Conservation (phyloP, 768 basidiomycete species). For the Collybia sp. region DNA sequence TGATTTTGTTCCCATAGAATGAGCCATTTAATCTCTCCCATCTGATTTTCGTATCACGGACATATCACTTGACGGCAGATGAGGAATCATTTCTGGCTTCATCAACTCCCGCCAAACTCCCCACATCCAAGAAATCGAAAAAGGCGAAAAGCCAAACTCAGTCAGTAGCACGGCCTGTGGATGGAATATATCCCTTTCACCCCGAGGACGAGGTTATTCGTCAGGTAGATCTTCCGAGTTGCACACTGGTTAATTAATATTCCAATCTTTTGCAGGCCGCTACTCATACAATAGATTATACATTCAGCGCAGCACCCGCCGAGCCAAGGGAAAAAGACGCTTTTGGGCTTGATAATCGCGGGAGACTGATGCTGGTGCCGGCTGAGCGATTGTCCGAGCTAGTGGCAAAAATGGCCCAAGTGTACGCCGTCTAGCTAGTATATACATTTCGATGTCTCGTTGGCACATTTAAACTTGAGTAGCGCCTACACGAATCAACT, state of each 20-base stretch:
- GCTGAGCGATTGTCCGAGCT: slow-evolving; percentile 34
- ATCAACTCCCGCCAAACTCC: slow-evolving; percentile 21
- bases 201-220: slow-evolving; percentile 79
- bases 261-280: slow-evolving; percentile 32
- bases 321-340: slow-evolving; percentile 57
- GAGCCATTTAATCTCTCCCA: slow-evolving; percentile 72
- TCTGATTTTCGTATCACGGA: slow-evolving; percentile 71
- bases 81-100: slow-evolving; percentile 54
- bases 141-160: slow-evolving; percentile 18
- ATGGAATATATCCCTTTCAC: slow-evolving; percentile 73
- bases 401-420: slow-evolving; percentile 30
- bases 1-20: slow-evolving; percentile 24
- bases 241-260: neutral
- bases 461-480: no score
- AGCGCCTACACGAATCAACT: no score
- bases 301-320: slow-evolving; percentile 43
- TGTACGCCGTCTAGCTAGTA: slow-evolving; percentile 20
- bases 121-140: slow-evolving; percentile 34
- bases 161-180: slow-evolving; percentile 24
- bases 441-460: no score
- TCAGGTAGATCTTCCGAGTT: slow-evolving; percentile 34
- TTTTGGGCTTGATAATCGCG: slow-evolving; percentile 69
- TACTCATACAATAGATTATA: slow-evolving; percentile 39
- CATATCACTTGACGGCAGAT: slow-evolving; percentile 66
- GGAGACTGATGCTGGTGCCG: slow-evolving; percentile 61